Conservation (phyloP, 495 filamentous ascomycete species). For the Neurospora discreta region DNA sequence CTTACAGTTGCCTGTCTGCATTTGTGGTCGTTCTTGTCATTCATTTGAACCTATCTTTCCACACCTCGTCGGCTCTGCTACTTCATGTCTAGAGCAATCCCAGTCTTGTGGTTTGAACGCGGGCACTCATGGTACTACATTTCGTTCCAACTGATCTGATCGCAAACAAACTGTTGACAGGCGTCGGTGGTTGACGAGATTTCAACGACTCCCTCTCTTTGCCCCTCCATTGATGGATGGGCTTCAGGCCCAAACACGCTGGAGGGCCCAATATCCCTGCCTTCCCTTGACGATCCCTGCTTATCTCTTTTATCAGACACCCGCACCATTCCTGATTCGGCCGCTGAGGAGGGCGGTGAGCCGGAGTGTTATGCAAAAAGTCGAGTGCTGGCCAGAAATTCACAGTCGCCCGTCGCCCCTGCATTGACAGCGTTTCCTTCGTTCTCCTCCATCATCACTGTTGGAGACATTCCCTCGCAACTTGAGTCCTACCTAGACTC, state of each 20-base stretch:
- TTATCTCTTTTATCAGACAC: slow-evolving; percentile 21
- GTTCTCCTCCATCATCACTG: background rate
- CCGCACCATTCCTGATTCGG: slow-evolving; percentile 10
- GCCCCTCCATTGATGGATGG: slow-evolving; percentile 19
- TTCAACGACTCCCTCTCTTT: slow-evolving; percentile 1
- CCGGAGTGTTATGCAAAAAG: slow-evolving; percentile 10
- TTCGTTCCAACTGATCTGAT: background rate
- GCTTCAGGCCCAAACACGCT: slow-evolving; percentile 1
- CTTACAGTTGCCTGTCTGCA: background rate
- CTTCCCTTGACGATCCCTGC: slow-evolving; percentile 14
- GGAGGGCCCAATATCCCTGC: slow-evolving; percentile 8
- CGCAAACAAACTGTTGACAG: background rate
- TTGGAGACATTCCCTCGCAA: background rate
- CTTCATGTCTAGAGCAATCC: slow-evolving; percentile 3
- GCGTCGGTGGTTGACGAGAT: background rate
- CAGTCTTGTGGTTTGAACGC: background rate
- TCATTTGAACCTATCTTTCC: background rate
- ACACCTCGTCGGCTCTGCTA: background rate
- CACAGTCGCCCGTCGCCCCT: background rate
- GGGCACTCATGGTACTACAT: background rate
- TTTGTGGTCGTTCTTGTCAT: background rate
- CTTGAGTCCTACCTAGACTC: background rate
- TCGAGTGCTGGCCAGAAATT: background rate
- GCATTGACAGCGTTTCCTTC: background rate
- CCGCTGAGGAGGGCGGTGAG: slow-evolving; percentile 16